These are phyloP conservation scores for Capsella bursapastoris DNA, from an alignment of 345 rosid genomes.

Conservation along the genomic window DNA sequence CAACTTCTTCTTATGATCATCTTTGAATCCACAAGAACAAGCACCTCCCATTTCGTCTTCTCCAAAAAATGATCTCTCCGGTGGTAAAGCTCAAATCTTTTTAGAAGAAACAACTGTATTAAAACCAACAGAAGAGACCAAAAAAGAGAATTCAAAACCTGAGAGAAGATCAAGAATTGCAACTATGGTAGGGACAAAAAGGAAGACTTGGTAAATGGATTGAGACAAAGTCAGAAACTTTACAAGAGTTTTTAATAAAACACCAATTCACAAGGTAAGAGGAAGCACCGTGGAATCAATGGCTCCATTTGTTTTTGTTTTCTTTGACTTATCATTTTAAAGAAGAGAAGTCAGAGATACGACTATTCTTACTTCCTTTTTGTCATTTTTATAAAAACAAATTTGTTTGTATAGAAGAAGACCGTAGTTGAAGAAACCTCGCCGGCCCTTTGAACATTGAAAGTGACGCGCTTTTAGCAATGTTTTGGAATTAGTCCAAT, in stretches of 20 bases:
- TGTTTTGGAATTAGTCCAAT: not conserved
- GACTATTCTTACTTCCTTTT: conserved; percentile 37
- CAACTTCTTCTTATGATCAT: conserved; percentile 26
- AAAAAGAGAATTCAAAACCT: not conserved
- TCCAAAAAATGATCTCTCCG: conserved; percentile 18
- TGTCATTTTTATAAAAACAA: not conserved
- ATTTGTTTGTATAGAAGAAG: conserved; percentile 24
- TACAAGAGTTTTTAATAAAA: not conserved
- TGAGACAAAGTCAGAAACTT: conserved; percentile 25
- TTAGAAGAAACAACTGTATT: not conserved
- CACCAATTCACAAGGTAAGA: conserved; percentile 30
- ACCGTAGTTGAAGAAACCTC: conserved; percentile 23
- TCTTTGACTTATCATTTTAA: conserved; percentile 35
- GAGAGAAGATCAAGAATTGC: conserved; percentile 39
- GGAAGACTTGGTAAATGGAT: conserved; percentile 33
- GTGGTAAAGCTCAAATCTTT: not conserved
- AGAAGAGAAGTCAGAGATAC: conserved; percentile 39
- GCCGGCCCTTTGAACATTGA: conserved; percentile 20
- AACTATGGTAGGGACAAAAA: conserved; percentile 31
- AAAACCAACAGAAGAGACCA: conserved; percentile 13
- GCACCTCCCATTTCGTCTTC: conserved; percentile 66
- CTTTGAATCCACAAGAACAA: conserved; percentile 53
- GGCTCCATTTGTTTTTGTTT: conserved; percentile 25
- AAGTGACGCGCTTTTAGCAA: conserved; percentile 11
- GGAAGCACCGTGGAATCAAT: conserved; percentile 45